Evolutionary conservation across 2,329 filamentous ascomycete genomes (phyloP).

Genomic region (Trichoderma atrobrunneum): DNA sequence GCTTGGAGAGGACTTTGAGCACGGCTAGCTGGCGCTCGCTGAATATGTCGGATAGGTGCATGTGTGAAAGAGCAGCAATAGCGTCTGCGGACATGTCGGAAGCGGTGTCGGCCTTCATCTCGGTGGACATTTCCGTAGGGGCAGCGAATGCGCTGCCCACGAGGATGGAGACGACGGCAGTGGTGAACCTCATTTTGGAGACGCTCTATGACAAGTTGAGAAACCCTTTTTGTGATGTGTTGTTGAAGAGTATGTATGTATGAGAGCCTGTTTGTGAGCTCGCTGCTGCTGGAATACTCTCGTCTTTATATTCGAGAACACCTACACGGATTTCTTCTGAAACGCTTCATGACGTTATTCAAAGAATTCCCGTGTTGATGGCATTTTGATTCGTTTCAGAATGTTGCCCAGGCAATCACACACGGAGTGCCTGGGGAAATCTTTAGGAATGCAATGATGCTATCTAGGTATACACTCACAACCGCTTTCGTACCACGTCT

Average conservation of each 20-base stretch:
- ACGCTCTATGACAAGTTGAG: neutral
- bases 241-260: neutral
- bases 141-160: conserved; percentile 7
- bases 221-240: neutral
- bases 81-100: neutral
- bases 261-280: neutral
- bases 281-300: neutral
- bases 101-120: neutral
- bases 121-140: neutral
- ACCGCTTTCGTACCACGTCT: neutral
- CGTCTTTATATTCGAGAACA: neutral
- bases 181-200: conserved; percentile 1
- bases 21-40: conserved; percentile 9
- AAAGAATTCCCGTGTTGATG: neutral
- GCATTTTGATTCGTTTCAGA: neutral
- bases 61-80: neutral
- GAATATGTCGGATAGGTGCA: neutral
- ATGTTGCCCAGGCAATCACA: neutral
- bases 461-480: neutral
- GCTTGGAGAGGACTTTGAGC: conserved; percentile 2
- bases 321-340: neutral
- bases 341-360: neutral
- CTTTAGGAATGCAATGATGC: neutral
- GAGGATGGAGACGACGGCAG: conserved; percentile 1
- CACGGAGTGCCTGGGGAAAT: neutral